Evolutionary conservation across 768 basidiomycete genomes (phyloP).

Genomic region (Sporobolomyces roseus): DNA sequence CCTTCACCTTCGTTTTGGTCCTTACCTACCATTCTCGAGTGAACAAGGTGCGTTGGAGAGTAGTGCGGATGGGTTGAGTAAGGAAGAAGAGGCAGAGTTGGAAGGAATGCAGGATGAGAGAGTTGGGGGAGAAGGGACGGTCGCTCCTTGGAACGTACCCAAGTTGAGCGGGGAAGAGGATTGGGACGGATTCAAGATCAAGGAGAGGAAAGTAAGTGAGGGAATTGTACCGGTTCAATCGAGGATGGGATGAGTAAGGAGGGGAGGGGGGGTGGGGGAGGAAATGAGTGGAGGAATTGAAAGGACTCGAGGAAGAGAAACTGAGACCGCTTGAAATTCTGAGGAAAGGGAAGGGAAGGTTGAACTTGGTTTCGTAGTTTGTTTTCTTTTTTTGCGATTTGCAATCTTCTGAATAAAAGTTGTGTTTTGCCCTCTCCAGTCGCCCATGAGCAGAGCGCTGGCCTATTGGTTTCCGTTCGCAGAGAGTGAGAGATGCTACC

Average conservation of each 20-base stretch:
- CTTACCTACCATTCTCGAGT: constrained; percentile 55
- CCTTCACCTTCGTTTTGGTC: constrained; percentile 77
- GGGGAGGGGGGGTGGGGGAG: no score
- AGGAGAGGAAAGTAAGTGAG: background rate
- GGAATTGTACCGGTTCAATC: background rate
- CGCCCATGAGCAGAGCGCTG: no score
- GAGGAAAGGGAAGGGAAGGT: no score
- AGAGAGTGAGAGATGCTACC: no score
- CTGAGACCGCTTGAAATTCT: background rate
- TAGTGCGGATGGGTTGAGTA: no score
- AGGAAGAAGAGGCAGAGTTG: background rate
- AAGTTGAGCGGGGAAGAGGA: background rate
- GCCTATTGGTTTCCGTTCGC: no score
- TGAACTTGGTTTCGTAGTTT: no score
- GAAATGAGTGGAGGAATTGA: background rate
- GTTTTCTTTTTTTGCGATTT: no score
- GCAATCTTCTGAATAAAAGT: no score
- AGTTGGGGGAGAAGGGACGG: constrained; percentile 18
- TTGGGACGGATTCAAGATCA: background rate
- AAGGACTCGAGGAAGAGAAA: background rate
- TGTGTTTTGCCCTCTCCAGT: no score
- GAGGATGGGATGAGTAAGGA: no score
- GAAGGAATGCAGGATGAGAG: background rate
- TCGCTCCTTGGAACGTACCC: constrained; percentile 34
- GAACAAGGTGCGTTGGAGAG: no score